Conservation (phyloP, 106 monocot species). For the Acorus gramineus region DNA sequence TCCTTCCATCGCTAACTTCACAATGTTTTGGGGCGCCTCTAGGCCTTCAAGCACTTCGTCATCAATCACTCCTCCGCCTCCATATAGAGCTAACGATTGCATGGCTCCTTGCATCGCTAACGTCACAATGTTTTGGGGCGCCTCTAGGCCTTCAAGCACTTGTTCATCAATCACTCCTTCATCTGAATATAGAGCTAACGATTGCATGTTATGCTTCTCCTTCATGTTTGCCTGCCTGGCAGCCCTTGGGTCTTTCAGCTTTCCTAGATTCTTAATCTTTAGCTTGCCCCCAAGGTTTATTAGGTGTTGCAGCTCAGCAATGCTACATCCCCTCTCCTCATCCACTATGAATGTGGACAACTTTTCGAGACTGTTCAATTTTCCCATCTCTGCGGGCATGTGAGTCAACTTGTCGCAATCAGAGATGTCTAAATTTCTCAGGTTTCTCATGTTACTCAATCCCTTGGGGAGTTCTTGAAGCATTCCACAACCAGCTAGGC, state of each 20-base stretch:
- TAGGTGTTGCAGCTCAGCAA: background rate
- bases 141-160: too few relatives aligned
- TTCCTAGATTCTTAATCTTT: background rate
- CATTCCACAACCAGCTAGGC: background rate
- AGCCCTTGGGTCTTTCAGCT: background rate
- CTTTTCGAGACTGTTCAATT: background rate
- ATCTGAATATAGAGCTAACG: background rate
- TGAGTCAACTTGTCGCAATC: too few relatives aligned
- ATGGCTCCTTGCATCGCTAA: background rate
- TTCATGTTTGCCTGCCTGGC: background rate
- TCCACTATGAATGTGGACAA: background rate
- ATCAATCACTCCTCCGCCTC: too few relatives aligned
- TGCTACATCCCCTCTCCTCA: background rate
- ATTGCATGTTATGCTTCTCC: background rate
- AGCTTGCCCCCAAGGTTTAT: background rate
- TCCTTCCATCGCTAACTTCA: background rate
- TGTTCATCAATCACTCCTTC: too few relatives aligned
- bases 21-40: background rate
- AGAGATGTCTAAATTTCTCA: background rate
- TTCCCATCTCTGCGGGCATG: background rate
- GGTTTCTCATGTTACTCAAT: background rate
- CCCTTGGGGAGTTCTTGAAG: background rate
- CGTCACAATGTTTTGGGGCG: background rate
- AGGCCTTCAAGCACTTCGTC: constrained; percentile 8
- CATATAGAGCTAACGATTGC: too few relatives aligned